Evolutionary conservation across 2,329 filamentous ascomycete species (phyloP).

Genomic region (Thyridium curvatum): DNA sequence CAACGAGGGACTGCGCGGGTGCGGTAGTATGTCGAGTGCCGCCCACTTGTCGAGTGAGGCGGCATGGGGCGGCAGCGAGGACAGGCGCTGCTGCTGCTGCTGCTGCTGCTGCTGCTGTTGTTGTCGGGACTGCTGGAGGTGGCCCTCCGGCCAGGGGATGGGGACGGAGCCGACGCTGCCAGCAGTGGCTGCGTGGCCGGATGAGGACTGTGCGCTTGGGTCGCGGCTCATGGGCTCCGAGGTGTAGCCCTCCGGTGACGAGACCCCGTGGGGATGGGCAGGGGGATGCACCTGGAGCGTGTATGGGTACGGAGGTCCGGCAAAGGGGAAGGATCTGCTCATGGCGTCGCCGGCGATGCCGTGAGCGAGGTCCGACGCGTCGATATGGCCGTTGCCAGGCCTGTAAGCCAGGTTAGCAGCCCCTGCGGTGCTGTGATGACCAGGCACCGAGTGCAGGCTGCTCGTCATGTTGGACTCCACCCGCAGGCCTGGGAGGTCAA

Average conservation of each 20-base stretch:
- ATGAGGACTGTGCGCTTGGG: constrained; percentile 29
- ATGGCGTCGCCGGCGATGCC: constrained; percentile 9
- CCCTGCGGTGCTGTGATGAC: constrained; percentile 11
- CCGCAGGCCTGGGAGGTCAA: constrained; percentile 15
- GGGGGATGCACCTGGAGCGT: constrained; percentile 14
- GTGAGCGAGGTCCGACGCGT: constrained; percentile 12
- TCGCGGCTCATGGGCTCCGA: constrained; percentile 45
- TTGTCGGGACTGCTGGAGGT: background rate
- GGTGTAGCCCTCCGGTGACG: constrained; percentile 30
- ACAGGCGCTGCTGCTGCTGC: background rate
- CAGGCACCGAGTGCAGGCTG: background rate
- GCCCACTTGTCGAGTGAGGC: background rate
- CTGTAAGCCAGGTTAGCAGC: constrained; percentile 14
- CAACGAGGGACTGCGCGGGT: constrained; percentile 21
- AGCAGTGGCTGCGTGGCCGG: no score
- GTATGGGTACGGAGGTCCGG: constrained; percentile 9
- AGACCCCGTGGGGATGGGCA: constrained; percentile 11
- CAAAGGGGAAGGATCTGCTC: constrained; percentile 11
- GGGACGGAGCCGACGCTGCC: constrained; percentile 1
- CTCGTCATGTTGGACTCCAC: constrained; percentile 5
- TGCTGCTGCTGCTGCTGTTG: background rate
- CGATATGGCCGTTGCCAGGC: constrained; percentile 12
- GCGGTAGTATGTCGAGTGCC: constrained; percentile 13
- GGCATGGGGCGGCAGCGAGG: background rate
- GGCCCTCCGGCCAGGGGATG: no score